Evolutionary conservation across 345 rosid species (phyloP), one percentile per base, ranked within the genome.

Genomic region (Angophora floribunda): DNA sequence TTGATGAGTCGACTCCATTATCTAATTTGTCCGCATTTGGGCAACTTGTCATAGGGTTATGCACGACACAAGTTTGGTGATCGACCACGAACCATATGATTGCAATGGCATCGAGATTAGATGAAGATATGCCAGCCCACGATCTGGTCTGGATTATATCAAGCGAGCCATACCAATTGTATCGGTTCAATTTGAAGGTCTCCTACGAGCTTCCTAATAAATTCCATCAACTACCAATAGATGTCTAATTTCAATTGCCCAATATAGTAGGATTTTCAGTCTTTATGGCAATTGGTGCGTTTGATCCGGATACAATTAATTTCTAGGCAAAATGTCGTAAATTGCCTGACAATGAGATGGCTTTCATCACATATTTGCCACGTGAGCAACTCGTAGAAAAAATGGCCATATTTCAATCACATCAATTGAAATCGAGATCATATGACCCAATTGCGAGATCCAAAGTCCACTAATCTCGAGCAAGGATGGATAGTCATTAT

Each of bases 331-430:
- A 28, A 26, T 26, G 67, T 7, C 28, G 13, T 13, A 61, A 1
- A 28, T 4, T 1, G 9, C 36, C 0, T 63, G 70, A 1, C 1
- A 13, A 5, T 0, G 8, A 13, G 4, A n/a, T 61, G 32, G 7
- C 16, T 61, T 0, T 3, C 0, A 9, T n/a, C 4, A 0, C 7
- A 0, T 63, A 17, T 63, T n/a, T 1, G 1, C 1, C 19, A 63
- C 5, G 10, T 14, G 9, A 14, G 0, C 75, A 13, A 63, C 15
- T 63, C n/a, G 75, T 7, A 13, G 16, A 5, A n/a, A 28, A 63
- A 63, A 63, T 63, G 36, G 75, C 19, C 36, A 63, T n/a, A n/a
- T 6, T 13, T 63, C 75, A 63, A 63, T 63, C 36, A n/a, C 75
- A n/a, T n/a, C 8, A n/a, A 63, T 11, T 5, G 32, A 59, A 28